Percentiles rank a stretch among this genome's conserved stretches.
These are phyloP conservation scores for Penicillium manginii DNA, from an alignment of 495 filamentous ascomycete genomes.

Conservation along the genomic window DNA sequence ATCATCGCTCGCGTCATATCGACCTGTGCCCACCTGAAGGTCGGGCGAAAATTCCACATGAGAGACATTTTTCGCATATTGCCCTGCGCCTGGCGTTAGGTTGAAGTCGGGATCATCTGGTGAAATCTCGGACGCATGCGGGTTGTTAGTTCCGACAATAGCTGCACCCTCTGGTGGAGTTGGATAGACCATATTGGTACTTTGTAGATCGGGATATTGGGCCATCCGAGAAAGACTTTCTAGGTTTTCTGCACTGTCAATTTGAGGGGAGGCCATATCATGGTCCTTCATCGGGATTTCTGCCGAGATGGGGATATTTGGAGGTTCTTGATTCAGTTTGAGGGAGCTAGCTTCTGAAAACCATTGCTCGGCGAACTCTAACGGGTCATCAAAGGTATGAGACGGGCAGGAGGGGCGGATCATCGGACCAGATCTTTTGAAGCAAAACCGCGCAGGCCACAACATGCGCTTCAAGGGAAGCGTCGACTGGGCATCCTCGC, in stretches of 20 bases:
- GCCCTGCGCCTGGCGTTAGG: constrained; percentile 19
- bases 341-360: constrained; percentile 41
- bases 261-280: constrained; percentile 30
- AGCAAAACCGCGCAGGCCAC: constrained; percentile 55
- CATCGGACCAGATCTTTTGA: constrained; percentile 37
- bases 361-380: constrained; percentile 74
- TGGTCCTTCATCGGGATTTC: constrained; percentile 30
- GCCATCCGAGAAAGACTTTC: constrained; percentile 54
- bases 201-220: constrained; percentile 54
- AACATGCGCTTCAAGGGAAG: constrained; percentile 50
- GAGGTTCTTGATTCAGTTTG: constrained; percentile 21
- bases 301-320: constrained; percentile 37
- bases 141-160: constrained; percentile 33
- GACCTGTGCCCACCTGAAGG: constrained; percentile 42
- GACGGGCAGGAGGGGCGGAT: constrained; percentile 16
- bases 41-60: constrained; percentile 27
- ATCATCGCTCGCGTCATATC: constrained; percentile 53
- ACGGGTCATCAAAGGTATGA: constrained; percentile 52
- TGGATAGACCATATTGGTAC: constrained; percentile 74
- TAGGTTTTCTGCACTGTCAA: constrained; percentile 35
- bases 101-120: constrained; percentile 35
- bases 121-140: constrained; percentile 30
- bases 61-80: constrained; percentile 24
- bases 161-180: constrained; percentile 81
- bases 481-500: constrained; percentile 37